These are phyloP conservation scores for Phytophthora hybrid DNA, from an alignment of 352 stramenopile species.

Conservation along the genomic window DNA sequence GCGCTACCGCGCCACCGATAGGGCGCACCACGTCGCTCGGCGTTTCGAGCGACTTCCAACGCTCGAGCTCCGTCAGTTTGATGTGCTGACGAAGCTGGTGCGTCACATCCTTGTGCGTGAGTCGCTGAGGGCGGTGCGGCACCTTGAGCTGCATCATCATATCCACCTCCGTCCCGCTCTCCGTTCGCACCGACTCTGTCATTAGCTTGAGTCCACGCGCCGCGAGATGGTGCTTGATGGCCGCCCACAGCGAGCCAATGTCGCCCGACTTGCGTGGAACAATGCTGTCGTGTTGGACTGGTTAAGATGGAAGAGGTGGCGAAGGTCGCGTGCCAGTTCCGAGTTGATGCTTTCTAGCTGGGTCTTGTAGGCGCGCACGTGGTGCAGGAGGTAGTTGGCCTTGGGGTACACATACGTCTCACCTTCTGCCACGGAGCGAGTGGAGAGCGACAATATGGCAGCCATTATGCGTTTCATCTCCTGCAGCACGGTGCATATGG, in stretches of 20 bases:
- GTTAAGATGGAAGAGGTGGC: too few species aligned
- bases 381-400: neutral
- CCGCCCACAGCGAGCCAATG: too few species aligned
- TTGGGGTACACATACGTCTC: neutral
- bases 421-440: neutral
- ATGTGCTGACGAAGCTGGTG: constrained; percentile 8
- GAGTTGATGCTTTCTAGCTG: too few species aligned
- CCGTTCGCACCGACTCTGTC: constrained; percentile 5
- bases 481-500: too few species aligned
- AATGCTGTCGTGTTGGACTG: too few species aligned
- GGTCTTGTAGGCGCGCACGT: too few species aligned
- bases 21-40: neutral
- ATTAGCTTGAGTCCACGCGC: neutral
- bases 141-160: constrained; percentile 4
- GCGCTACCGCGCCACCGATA: too few species aligned
- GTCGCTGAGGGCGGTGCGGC: constrained; percentile 6
- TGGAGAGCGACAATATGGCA: too few species aligned
- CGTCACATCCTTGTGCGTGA: neutral
- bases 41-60: neutral
- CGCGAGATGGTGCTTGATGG: neutral
- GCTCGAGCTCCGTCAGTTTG: neutral
- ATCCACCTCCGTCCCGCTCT: constrained; percentile 1
- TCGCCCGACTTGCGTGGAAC: too few species aligned
- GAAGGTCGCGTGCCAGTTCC: too few species aligned
- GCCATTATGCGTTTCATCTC: too few species aligned